A percentile compares a stretch with the other conserved stretches of the same genome.
These are phyloP conservation scores for Plantago elongata DNA, from an alignment of 257 asterid species.

Conservation along the genomic window DNA sequence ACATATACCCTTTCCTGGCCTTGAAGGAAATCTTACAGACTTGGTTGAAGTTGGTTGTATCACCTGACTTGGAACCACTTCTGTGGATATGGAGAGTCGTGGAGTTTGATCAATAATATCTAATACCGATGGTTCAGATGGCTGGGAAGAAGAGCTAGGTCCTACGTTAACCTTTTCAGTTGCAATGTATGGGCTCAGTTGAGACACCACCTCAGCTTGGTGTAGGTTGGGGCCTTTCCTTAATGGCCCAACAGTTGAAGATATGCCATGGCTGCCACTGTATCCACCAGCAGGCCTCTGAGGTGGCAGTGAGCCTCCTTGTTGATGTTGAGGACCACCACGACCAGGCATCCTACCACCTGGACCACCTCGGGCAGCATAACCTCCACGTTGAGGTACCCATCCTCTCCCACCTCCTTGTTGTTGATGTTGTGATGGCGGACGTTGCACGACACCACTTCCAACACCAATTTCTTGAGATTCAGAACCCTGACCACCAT, in stretches of 20 bases:
- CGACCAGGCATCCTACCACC: slow-evolving; percentile 38
- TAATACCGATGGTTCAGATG: slow-evolving; percentile 35
- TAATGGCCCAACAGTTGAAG: slow-evolving; percentile 66
- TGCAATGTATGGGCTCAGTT: slow-evolving; percentile 32
- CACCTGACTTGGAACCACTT: slow-evolving; percentile 38
- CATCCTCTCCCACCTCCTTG: slow-evolving; percentile 50
- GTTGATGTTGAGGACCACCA: slow-evolving; percentile 47
- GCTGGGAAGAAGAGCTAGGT: slow-evolving; percentile 50
- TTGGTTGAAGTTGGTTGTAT: slow-evolving; percentile 78
- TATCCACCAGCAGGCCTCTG: slow-evolving; percentile 38
- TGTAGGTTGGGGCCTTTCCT: slow-evolving; percentile 89
- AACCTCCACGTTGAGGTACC: slow-evolving; percentile 47
- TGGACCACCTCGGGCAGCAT: slow-evolving; percentile 43
- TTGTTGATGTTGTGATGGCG: slow-evolving; percentile 24
- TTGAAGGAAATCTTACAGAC: slow-evolving; percentile 69
- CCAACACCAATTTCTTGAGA: too few relatives aligned
- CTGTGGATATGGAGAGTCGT: slow-evolving; percentile 45
- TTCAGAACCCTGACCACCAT: too few relatives aligned
- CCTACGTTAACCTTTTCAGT: slow-evolving; percentile 39
- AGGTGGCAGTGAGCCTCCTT: slow-evolving; percentile 47
- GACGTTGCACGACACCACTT: too few relatives aligned
- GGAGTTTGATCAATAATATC: slow-evolving; percentile 39
- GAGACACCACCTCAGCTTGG: slow-evolving; percentile 68
- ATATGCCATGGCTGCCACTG: slow-evolving; percentile 54
- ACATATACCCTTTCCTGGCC: slow-evolving; percentile 79